Conservation (phyloP, 2,329 filamentous ascomycete species). For the Lachnellula subtilissima region DNA sequence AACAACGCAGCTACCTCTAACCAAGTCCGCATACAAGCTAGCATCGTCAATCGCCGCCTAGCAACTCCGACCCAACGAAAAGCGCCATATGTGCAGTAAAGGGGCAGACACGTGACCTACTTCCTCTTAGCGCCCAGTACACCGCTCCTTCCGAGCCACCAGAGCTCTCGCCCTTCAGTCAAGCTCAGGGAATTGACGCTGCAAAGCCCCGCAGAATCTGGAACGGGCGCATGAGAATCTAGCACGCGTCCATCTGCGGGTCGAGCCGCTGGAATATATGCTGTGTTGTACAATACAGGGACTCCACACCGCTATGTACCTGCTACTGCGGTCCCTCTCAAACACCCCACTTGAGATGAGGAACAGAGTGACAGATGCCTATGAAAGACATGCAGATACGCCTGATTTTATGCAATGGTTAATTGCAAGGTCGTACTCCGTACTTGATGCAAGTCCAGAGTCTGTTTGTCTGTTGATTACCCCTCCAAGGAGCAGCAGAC, state of each 20-base stretch:
- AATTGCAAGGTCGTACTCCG: neutral
- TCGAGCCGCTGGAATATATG: conserved; percentile 19
- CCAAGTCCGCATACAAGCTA: neutral
- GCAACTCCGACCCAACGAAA: neutral
- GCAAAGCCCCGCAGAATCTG: conserved; percentile 6
- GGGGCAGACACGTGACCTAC: conserved; percentile 3
- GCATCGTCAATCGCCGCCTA: neutral
- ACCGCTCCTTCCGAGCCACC: conserved; percentile 15
- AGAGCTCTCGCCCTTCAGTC: too few species aligned
- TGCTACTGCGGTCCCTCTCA: neutral
- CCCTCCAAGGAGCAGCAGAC: neutral
- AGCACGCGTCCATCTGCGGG: conserved; percentile 24
- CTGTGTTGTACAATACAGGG: conserved; percentile 20
- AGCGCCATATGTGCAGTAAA: neutral
- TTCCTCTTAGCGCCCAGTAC: conserved; percentile 5
- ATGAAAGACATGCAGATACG: neutral
- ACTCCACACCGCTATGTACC: conserved; percentile 22
- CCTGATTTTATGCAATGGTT: neutral
- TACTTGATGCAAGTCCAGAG: neutral
- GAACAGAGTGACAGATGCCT: neutral
- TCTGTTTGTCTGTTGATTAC: neutral
- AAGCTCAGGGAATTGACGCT: conserved; percentile 10
- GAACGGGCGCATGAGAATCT: conserved; percentile 18
- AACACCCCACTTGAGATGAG: neutral
- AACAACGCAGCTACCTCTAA: neutral